Percentiles rank a stretch among this genome's conserved stretches.
Conservation (phyloP, 352 stramenopile species). For the Phytopythium vexans region DNA sequence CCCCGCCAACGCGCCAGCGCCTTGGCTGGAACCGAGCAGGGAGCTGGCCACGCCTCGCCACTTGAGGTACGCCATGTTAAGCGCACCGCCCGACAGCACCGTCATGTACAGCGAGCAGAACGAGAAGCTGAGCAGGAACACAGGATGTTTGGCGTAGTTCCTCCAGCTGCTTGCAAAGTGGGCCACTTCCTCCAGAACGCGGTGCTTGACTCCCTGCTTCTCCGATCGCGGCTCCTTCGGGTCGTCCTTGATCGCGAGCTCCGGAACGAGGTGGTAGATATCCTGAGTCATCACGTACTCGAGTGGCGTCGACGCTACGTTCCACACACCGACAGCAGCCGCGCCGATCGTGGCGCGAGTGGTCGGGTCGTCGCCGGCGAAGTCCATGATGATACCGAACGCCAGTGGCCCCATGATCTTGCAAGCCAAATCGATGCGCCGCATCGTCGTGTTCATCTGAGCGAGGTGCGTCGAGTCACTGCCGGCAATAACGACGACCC, state of each 20-base stretch:
- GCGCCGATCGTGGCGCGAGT: conserved; percentile 64
- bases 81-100: conserved; percentile 38
- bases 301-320: conserved; percentile 66
- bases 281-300: conserved; percentile 76
- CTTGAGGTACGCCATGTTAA: conserved; percentile 66
- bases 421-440: conserved; percentile 77
- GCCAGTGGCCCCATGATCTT: conserved; percentile 68
- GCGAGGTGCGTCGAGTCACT: conserved; percentile 38
- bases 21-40: conserved; percentile 35
- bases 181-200: conserved; percentile 7
- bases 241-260: conserved; percentile 35
- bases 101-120: conserved; percentile 63
- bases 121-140: conserved; percentile 52
- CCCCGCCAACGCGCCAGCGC: conserved; percentile 41
- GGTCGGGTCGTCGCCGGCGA: conserved; percentile 56
- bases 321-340: conserved; percentile 72
- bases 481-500: conserved; percentile 74
- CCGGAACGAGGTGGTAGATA: conserved; percentile 56
- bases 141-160: conserved; percentile 38
- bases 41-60: conserved; percentile 54
- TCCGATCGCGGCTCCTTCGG: conserved; percentile 1
- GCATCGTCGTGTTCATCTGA: conserved; percentile 68
- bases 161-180: conserved; percentile 33
- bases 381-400: conserved; percentile 81
- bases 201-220: not conserved